Conservation (phyloP, 352 stramenopile genomes). For the Phytophthora melonis region DNA sequence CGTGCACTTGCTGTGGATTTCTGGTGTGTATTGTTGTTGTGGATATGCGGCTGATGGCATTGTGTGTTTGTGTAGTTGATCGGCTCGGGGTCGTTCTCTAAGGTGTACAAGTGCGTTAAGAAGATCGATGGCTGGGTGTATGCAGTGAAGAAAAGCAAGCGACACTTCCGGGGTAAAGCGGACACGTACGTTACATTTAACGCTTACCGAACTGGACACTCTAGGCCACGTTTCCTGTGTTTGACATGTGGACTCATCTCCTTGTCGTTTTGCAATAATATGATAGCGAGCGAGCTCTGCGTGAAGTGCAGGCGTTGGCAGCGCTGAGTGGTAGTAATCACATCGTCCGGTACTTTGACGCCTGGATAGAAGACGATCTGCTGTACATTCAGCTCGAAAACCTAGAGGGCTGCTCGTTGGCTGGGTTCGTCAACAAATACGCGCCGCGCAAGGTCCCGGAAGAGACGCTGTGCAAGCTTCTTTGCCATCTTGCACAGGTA, state of each 20-base stretch:
- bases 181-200: slow-evolving; percentile 71
- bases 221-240: neutral
- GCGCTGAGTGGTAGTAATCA: slow-evolving; percentile 81
- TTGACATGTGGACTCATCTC: neutral
- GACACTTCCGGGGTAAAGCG: slow-evolving; percentile 79
- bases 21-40: neutral
- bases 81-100: slow-evolving; percentile 87
- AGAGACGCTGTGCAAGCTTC: slow-evolving; percentile 73
- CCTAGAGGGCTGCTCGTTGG: slow-evolving; percentile 71
- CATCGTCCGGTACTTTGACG: slow-evolving; percentile 88
- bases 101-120: slow-evolving; percentile 89
- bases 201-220: neutral
- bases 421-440: slow-evolving; percentile 70
- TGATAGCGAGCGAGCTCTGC: slow-evolving; percentile 72
- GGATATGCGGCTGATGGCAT: slow-evolving; percentile 3
- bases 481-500: slow-evolving; percentile 82
- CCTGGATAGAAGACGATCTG: slow-evolving; percentile 90
- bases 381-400: slow-evolving; percentile 90
- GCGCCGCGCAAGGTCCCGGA: slow-evolving; percentile 76
- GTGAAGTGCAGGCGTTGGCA: slow-evolving; percentile 86
- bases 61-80: slow-evolving; percentile 53
- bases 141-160: slow-evolving; percentile 90
- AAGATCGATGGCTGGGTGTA: slow-evolving; percentile 90
- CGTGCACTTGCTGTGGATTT: slow-evolving; percentile 10
- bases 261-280: neutral